Conservation (phyloP, 352 stramenopile genomes). For the Hyaloperonospora brassicae region DNA sequence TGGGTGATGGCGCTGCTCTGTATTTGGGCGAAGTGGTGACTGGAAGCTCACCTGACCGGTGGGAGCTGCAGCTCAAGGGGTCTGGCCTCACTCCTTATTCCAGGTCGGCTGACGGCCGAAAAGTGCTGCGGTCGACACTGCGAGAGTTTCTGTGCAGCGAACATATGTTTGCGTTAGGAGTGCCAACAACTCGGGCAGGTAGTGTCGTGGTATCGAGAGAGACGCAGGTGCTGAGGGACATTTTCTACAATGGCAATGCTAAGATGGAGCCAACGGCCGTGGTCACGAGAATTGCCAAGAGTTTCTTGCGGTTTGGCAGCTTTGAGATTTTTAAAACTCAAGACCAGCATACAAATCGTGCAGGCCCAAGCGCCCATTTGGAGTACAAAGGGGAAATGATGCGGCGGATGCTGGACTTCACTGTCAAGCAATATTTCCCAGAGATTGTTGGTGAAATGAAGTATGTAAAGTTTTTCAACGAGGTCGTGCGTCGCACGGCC, state of each 20-base stretch:
- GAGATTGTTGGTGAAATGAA: slow-evolving; percentile 29
- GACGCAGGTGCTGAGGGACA: slow-evolving; percentile 66
- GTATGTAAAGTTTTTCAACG: slow-evolving; percentile 48
- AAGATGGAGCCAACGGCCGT: slow-evolving; percentile 78
- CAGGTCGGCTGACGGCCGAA: slow-evolving; percentile 89
- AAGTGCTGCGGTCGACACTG: slow-evolving; percentile 89
- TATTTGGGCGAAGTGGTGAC: slow-evolving; percentile 81
- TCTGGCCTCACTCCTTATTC: slow-evolving; percentile 93
- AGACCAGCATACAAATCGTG: slow-evolving; percentile 50
- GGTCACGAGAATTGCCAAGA: slow-evolving; percentile 84
- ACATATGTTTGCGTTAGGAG: slow-evolving; percentile 90
- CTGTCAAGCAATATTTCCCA: slow-evolving; percentile 56
- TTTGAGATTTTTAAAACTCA: slow-evolving; percentile 92
- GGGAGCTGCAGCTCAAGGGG: slow-evolving; percentile 96
- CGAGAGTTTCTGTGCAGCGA: slow-evolving; percentile 96
- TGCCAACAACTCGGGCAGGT: slow-evolving; percentile 90
- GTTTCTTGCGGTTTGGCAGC: slow-evolving; percentile 92
- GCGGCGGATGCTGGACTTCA: slow-evolving; percentile 76
- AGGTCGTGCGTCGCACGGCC: slow-evolving; percentile 68
- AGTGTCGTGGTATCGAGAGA: slow-evolving; percentile 68
- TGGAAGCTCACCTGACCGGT: slow-evolving; percentile 34
- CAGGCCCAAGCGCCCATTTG: slow-evolving; percentile 61
- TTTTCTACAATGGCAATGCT: slow-evolving; percentile 86
- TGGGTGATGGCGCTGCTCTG: slow-evolving; percentile 86
- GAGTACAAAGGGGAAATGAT: slow-evolving; percentile 61